Evolutionary conservation across 495 filamentous ascomycete species (phyloP).

Genomic region (Penicillium coffeae): DNA sequence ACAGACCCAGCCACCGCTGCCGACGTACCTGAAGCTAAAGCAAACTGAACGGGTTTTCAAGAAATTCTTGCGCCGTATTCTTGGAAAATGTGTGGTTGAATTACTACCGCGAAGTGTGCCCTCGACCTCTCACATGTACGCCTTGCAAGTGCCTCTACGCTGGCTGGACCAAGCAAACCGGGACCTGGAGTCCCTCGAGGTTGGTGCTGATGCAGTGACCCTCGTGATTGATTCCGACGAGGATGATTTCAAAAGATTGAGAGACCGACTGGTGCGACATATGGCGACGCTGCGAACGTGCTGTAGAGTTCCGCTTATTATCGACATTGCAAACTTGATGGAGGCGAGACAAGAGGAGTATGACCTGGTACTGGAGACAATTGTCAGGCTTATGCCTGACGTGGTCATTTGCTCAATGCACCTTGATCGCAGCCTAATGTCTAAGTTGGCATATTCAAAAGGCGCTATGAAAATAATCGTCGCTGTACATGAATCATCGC

Average conservation of each 20-base stretch:
- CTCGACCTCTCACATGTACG: constrained; percentile 46
- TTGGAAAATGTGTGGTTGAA: constrained; percentile 17
- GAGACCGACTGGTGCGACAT: constrained; percentile 9
- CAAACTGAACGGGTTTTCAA: constrained; percentile 28
- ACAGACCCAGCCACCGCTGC: no score
- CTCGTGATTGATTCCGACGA: constrained; percentile 45
- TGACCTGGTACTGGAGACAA: constrained; percentile 5
- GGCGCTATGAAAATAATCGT: constrained; percentile 10
- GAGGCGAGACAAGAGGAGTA: neutral
- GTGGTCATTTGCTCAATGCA: constrained; percentile 12
- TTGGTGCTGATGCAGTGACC: constrained; percentile 58
- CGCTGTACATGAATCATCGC: neutral
- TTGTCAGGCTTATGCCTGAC: constrained; percentile 22
- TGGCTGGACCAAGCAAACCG: constrained; percentile 42
- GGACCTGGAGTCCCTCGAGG: constrained; percentile 56
- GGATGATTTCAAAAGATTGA: neutral
- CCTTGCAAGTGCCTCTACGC: constrained; percentile 50
- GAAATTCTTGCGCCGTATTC: constrained; percentile 22
- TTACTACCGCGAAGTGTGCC: constrained; percentile 12
- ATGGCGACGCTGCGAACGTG: constrained; percentile 16
- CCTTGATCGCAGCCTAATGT: neutral
- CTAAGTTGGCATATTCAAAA: constrained; percentile 5
- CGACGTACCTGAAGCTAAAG: constrained; percentile 35
- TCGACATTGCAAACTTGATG: constrained; percentile 8
- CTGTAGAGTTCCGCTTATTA: constrained; percentile 19